Evolutionary conservation across 2,329 filamentous ascomycete species (phyloP).

Genomic region (Microcyclospora pomicola): DNA sequence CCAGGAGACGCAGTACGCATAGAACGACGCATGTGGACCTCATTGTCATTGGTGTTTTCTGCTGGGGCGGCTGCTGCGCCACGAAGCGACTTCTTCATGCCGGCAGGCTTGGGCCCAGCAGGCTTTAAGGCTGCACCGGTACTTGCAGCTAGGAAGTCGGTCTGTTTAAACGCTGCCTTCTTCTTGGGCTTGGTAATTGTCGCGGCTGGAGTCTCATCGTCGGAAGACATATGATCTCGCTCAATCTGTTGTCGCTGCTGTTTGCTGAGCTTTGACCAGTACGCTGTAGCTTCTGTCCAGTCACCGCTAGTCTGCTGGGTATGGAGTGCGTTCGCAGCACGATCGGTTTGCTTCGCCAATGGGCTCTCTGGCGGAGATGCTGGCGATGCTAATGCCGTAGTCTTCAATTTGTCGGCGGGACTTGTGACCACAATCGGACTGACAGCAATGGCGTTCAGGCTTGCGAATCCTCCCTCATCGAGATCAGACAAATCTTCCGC

Average conservation of each 20-base stretch:
- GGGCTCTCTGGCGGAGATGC: slow-evolving; percentile 16
- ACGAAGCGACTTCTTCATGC: slow-evolving; percentile 27
- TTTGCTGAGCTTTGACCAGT: slow-evolving; percentile 53
- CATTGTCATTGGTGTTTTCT: slow-evolving; percentile 6
- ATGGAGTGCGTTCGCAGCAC: slow-evolving; percentile 2
- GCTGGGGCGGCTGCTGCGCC: slow-evolving; percentile 12
- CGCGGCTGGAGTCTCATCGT: slow-evolving; percentile 14
- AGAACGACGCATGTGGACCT: slow-evolving; percentile 23
- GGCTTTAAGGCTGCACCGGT: slow-evolving; percentile 7
- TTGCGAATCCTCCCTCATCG: slow-evolving; percentile 55
- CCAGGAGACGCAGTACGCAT: slow-evolving; percentile 13
- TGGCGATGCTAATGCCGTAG: neutral
- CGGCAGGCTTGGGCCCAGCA: slow-evolving; percentile 19
- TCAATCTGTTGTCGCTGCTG: slow-evolving; percentile 51
- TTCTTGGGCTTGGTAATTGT: slow-evolving; percentile 24
- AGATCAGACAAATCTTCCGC: slow-evolving; percentile 56
- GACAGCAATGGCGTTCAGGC: slow-evolving; percentile 57
- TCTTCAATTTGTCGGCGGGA: slow-evolving; percentile 1
- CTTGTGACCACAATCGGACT: slow-evolving; percentile 32
- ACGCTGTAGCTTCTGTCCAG: slow-evolving; percentile 56
- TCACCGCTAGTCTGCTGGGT: slow-evolving; percentile 24
- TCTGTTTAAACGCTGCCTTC: slow-evolving; percentile 20
- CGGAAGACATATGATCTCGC: slow-evolving; percentile 30
- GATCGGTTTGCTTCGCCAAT: slow-evolving; percentile 4
- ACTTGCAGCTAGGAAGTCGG: slow-evolving; percentile 1